Evolutionary conservation across 352 stramenopile species (phyloP).

Genomic region (Globisporangium cylindrosporum): DNA sequence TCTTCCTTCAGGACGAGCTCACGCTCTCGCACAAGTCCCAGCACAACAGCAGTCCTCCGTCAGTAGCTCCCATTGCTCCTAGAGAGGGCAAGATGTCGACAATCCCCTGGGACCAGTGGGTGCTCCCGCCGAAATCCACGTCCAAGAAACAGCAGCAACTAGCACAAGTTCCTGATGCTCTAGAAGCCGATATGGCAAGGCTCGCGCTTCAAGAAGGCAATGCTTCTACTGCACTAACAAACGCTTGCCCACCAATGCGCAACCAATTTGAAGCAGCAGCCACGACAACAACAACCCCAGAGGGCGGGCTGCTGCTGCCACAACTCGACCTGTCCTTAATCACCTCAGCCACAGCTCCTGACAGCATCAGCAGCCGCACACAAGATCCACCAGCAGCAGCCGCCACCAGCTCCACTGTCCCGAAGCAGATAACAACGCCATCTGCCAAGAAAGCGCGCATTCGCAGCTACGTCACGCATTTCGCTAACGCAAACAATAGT

Average conservation of each 20-base stretch:
- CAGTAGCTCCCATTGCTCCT: conserved; percentile 6
- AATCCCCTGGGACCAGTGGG: conserved; percentile 36
- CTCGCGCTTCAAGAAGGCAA: not conserved
- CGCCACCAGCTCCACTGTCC: not conserved
- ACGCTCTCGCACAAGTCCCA: not conserved
- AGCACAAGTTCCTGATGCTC: not conserved
- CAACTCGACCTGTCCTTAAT: conserved; percentile 2
- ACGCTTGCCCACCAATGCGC: not conserved
- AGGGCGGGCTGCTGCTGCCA: not conserved
- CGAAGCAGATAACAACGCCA: not conserved
- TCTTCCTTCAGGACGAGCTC: conserved; percentile 38
- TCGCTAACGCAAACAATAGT: conserved; percentile 17
- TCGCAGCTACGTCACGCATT: conserved; percentile 31
- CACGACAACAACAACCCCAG: not conserved
- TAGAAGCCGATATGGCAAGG: not conserved
- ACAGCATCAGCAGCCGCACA: not conserved
- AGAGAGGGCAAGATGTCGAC: not conserved
- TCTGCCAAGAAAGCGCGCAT: conserved; percentile 29
- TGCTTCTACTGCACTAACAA: too few species aligned
- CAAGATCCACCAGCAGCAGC: not conserved
- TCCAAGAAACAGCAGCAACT: conserved; percentile 11
- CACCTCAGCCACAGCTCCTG: not conserved
- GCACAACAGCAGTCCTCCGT: conserved; percentile 4
- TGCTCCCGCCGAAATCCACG: conserved; percentile 28
- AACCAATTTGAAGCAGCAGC: not conserved